Evolutionary conservation across 768 basidiomycete genomes (phyloP), one percentile per base, ranked within the genome.

Genomic region (Suillus fuscotomentosus): DNA sequence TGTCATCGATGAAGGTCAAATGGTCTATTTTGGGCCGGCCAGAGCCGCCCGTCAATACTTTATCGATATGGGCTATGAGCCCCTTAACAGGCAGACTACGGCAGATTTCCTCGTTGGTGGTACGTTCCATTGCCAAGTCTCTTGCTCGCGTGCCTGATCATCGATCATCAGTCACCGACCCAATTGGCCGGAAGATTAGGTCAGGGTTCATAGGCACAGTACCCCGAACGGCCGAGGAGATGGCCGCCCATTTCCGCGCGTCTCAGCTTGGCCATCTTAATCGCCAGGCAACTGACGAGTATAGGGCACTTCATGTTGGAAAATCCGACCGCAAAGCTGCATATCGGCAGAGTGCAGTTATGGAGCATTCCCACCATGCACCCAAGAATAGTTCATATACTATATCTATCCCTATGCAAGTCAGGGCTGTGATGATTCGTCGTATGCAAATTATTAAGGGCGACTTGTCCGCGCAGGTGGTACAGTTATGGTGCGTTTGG

Each of bases 211-310:
- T 78, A 17, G 61, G 64, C 1, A 73, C 73, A 17, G 76, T 80
- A 0, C 89, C 89, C 1, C 79, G 80, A 39, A 85, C 85, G 0
- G 82, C 89, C 1, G 78, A 73, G 3, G 87, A 90, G 70, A 87
- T 90, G 66, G 87, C 81, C 0, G 70, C 77, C 2, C 75, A 82
- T 67, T 86, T 84, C 71, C 73, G 68, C 59, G 67, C 71, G 17
- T 86, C 84, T 3, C 51, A 74, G 11, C 42, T 80, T 0, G 82
- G 81, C 20, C 66, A 71, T 34, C 66, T 66, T 9, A 88, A 88
- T 71, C 74, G 70, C 2, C 74, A 72, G 9, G 86, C 86, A 41
- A 80, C 86, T 47, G 77, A 79, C 0, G 69, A 74, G 0, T 88
- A 89, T 71, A 70, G 73, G 13, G 62, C 65, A 0, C 77, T 80